phyloP scores from a whole-genome alignment of 192 early-diverging fungal species.

The Entomortierella lignicola region DNA sequence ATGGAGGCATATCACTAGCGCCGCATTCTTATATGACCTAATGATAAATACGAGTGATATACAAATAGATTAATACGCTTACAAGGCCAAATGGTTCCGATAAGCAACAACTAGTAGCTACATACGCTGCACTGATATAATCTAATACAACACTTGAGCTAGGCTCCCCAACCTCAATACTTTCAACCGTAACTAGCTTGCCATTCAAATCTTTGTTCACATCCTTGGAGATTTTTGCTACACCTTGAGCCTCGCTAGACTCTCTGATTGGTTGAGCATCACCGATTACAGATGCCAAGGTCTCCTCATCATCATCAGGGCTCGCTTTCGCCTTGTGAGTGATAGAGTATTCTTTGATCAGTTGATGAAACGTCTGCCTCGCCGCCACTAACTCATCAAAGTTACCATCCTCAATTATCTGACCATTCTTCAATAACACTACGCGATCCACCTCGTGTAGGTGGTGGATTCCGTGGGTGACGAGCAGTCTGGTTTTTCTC shows the following conservation, averaged over 20 bases:
- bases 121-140: slow-evolving; percentile 33
- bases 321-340: slow-evolving; percentile 22
- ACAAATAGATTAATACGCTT: neutral
- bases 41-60: neutral
- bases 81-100: neutral
- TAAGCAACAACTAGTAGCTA: neutral
- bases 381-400: slow-evolving; percentile 61
- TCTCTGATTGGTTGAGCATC: neutral
- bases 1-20: slow-evolving; percentile 61
- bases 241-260: neutral
- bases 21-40: slow-evolving; percentile 41
- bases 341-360: slow-evolving; percentile 48
- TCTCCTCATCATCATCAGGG: neutral
- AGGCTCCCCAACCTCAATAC: slow-evolving; percentile 3
- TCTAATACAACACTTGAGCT: slow-evolving; percentile 23
- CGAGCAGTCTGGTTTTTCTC: slow-evolving; percentile 72
- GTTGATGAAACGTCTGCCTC: slow-evolving; percentile 44
- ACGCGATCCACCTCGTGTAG: slow-evolving; percentile 59
- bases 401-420: slow-evolving; percentile 62
- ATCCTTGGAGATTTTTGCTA: neutral
- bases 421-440: slow-evolving; percentile 56
- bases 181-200: slow-evolving; percentile 8
- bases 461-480: slow-evolving; percentile 61
- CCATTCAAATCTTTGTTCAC: slow-evolving; percentile 5
- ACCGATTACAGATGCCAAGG: neutral